Evolutionary conservation across 2,329 filamentous ascomycete genomes (phyloP).

Genomic region (Akanthomyces lecanii): DNA sequence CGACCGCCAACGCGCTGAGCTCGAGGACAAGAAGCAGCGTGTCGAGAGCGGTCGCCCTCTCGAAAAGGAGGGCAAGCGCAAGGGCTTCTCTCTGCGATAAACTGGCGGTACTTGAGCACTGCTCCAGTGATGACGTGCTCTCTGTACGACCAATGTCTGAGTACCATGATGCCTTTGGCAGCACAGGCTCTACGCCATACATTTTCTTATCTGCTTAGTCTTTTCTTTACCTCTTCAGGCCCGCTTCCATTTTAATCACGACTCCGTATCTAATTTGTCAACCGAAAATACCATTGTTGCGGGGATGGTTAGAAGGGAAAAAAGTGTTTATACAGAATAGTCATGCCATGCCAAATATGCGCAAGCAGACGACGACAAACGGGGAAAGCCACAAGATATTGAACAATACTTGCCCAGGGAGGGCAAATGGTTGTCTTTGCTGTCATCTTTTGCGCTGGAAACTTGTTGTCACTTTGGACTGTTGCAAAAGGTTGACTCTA

Average conservation of each 20-base stretch:
- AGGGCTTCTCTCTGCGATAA: constrained; percentile 98
- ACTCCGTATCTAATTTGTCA: constrained; percentile 33
- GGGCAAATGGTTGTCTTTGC: neutral
- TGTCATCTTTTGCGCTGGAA: neutral
- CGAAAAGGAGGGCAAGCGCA: constrained; percentile 97
- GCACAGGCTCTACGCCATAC: constrained; percentile 54
- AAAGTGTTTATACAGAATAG: constrained; percentile 18
- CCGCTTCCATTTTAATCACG: constrained; percentile 38
- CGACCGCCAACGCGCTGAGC: constrained; percentile 86
- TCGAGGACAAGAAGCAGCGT: constrained; percentile 97
- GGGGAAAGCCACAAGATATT: neutral
- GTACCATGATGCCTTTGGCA: constrained; percentile 55
- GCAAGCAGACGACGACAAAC: constrained; percentile 6
- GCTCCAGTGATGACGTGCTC: constrained; percentile 23
- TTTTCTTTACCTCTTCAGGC: constrained; percentile 32
- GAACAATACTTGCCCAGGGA: neutral
- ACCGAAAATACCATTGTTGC: constrained; percentile 18
- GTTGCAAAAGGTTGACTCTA: constrained; percentile 13
- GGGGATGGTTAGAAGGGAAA: constrained; percentile 15
- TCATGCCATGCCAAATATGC: constrained; percentile 17
- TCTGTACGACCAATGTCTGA: constrained; percentile 51
- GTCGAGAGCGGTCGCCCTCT: constrained; percentile 92
- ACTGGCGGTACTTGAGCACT: constrained; percentile 23
- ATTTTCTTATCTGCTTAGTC: constrained; percentile 43
- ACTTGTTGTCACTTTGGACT: constrained; percentile 11